These are phyloP conservation scores for Zarea fungicola DNA, from an alignment of 2,329 filamentous ascomycete species.

Conservation along the genomic window DNA sequence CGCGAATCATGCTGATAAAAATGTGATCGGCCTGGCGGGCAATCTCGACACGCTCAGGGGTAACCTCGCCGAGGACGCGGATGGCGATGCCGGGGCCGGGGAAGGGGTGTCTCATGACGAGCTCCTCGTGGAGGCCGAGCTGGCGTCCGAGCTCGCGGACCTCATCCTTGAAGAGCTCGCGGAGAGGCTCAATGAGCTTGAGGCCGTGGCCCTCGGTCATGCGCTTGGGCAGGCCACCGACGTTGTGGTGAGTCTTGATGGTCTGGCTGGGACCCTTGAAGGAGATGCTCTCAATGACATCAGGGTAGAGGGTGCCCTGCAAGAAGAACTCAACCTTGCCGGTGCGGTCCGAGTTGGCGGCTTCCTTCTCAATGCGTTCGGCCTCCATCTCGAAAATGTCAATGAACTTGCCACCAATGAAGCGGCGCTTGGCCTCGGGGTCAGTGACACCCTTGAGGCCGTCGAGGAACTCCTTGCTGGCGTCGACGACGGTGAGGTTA, in stretches of 20 bases:
- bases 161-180: slow-evolving; percentile 81
- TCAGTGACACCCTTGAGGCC: slow-evolving; percentile 69
- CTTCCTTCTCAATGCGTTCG: slow-evolving; percentile 61
- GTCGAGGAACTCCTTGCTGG: slow-evolving; percentile 68
- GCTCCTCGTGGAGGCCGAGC: slow-evolving; percentile 28
- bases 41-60: slow-evolving; percentile 71
- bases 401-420: slow-evolving; percentile 68
- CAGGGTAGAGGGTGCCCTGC: slow-evolving; percentile 72
- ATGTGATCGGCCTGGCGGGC: slow-evolving; percentile 72
- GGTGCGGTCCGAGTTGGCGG: slow-evolving; percentile 59
- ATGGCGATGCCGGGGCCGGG: slow-evolving; percentile 59
- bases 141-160: slow-evolving; percentile 34
- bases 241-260: slow-evolving; percentile 58
- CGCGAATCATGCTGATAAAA: slow-evolving; percentile 70
- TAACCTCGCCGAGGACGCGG: slow-evolving; percentile 79
- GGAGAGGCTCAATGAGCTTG: slow-evolving; percentile 72
- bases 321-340: slow-evolving; percentile 81
- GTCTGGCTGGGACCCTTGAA: slow-evolving; percentile 44
- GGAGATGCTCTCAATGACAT: slow-evolving; percentile 38
- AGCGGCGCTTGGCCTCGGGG: slow-evolving; percentile 85
- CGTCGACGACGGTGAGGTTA: slow-evolving; percentile 84
- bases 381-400: slow-evolving; percentile 77
- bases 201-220: slow-evolving; percentile 45
- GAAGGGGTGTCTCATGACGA: slow-evolving; percentile 27
- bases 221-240: slow-evolving; percentile 59